A percentile compares a stretch with the other conserved stretches of the same genome.
These are phyloP conservation scores for Dissoconium aciculare DNA, from an alignment of 2,329 filamentous ascomycete genomes.

Conservation along the genomic window DNA sequence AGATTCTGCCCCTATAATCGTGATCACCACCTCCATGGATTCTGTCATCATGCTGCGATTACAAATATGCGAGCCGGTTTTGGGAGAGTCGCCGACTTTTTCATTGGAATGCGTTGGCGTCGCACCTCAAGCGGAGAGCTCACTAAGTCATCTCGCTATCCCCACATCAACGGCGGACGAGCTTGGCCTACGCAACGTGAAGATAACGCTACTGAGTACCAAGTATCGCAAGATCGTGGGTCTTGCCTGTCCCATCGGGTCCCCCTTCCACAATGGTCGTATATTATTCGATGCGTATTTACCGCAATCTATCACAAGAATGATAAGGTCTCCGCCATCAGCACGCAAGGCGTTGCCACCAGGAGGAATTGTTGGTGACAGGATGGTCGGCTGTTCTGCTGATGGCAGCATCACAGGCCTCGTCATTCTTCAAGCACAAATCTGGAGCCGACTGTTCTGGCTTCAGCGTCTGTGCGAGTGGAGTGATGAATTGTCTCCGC, in stretches of 20 bases:
- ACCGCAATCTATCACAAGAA: conserved; percentile 27
- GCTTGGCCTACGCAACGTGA: conserved; percentile 2
- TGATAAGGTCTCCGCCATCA: conserved; percentile 33
- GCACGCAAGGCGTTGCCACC: conserved; percentile 23
- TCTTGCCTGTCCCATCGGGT: conserved; percentile 8
- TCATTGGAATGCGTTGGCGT: conserved; percentile 16
- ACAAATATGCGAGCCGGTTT: conserved; percentile 22
- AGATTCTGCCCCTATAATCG: conserved; percentile 28
- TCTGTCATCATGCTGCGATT: conserved; percentile 37
- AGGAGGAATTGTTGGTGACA: conserved; percentile 28
- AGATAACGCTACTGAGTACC: conserved; percentile 13
- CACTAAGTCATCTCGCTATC: conserved; percentile 14
- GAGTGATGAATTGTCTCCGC: conserved; percentile 20
- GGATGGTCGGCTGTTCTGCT: conserved; percentile 36
- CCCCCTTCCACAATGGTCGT: conserved; percentile 4
- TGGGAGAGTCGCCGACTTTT: conserved; percentile 14
- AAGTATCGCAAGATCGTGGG: conserved; percentile 17
- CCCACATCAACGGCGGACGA: neutral
- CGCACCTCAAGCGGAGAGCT: conserved; percentile 12
- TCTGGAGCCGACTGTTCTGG: conserved; percentile 56
- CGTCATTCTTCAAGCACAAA: conserved; percentile 44
- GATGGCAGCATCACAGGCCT: conserved; percentile 44
- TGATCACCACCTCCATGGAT: conserved; percentile 40
- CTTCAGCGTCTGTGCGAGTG: conserved; percentile 48
- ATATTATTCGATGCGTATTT: conserved; percentile 31